These are phyloP conservation scores for Aspergillus sp. DNA, from an alignment of 2,329 filamentous ascomycete species.

Conservation along the genomic window DNA sequence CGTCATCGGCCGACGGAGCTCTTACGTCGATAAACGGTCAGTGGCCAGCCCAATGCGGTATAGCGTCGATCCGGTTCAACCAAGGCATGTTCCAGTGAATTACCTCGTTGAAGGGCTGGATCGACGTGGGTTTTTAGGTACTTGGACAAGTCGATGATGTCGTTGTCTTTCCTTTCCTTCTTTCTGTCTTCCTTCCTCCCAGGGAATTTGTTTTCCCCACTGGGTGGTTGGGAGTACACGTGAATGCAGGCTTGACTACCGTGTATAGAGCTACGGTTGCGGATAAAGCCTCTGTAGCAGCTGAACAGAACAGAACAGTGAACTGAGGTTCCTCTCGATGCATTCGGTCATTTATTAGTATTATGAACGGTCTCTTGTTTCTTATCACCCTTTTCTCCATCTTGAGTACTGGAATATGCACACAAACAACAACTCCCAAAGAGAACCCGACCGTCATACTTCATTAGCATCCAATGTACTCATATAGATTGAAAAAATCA, in stretches of 20 bases:
- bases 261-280: no score
- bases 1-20: conserved; percentile 11
- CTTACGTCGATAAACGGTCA: conserved; percentile 28
- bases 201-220: no score
- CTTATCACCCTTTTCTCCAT: neutral
- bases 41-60: conserved; percentile 6
- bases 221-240: no score
- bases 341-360: neutral
- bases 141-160: neutral
- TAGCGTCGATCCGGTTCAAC: conserved; percentile 5
- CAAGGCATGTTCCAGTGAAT: neutral
- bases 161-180: neutral
- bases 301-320: no score
- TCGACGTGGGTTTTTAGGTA: no score
- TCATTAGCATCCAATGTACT: neutral
- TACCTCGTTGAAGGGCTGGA: neutral
- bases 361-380: no score
- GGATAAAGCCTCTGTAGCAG: no score
- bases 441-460: neutral
- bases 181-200: no score
- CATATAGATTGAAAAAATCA: neutral
- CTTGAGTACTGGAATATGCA: neutral
- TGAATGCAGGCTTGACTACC: no score
- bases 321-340: neutral
- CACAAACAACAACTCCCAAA: neutral